Evolutionary conservation across 2,329 filamentous ascomycete species (phyloP).

Genomic region (Diplodia scrobiculata): DNA sequence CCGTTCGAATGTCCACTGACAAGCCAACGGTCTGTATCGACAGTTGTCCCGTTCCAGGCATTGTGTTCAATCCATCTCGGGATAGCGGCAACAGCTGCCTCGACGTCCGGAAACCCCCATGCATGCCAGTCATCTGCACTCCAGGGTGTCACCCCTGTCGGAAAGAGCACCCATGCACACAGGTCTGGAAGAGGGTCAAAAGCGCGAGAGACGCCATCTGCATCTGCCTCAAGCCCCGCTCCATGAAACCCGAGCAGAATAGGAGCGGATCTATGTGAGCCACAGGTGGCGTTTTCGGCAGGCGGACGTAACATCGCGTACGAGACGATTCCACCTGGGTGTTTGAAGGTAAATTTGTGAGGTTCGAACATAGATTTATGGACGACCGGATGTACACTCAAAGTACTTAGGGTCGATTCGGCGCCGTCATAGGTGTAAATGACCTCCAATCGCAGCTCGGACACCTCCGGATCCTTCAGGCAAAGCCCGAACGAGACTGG

Average conservation of each 20-base stretch:
- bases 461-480: slow-evolving; percentile 32
- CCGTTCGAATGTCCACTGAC: slow-evolving; percentile 63
- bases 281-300: slow-evolving; percentile 45
- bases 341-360: slow-evolving; percentile 59
- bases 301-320: slow-evolving; percentile 62
- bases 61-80: slow-evolving; percentile 53
- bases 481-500: slow-evolving; percentile 45
- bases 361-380: slow-evolving; percentile 43
- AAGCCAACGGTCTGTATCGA: slow-evolving; percentile 54
- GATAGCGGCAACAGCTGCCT: slow-evolving; percentile 56
- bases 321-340: slow-evolving; percentile 57
- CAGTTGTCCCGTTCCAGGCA: slow-evolving; percentile 53
- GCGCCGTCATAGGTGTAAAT: slow-evolving; percentile 34
- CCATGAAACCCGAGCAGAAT: slow-evolving; percentile 59
- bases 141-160: slow-evolving; percentile 61
- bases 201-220: slow-evolving; percentile 49
- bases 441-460: slow-evolving; percentile 36
- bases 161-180: slow-evolving; percentile 59
- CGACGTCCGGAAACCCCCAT: slow-evolving; percentile 60
- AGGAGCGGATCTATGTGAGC: slow-evolving; percentile 43
- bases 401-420: slow-evolving; percentile 30
- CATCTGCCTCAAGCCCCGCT: slow-evolving; percentile 59
- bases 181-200: slow-evolving; percentile 56
- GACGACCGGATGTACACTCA: slow-evolving; percentile 17
- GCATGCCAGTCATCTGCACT: slow-evolving; percentile 64